phyloP scores from a whole-genome alignment of 148 eudicot species.

The Arbutus unedo region DNA sequence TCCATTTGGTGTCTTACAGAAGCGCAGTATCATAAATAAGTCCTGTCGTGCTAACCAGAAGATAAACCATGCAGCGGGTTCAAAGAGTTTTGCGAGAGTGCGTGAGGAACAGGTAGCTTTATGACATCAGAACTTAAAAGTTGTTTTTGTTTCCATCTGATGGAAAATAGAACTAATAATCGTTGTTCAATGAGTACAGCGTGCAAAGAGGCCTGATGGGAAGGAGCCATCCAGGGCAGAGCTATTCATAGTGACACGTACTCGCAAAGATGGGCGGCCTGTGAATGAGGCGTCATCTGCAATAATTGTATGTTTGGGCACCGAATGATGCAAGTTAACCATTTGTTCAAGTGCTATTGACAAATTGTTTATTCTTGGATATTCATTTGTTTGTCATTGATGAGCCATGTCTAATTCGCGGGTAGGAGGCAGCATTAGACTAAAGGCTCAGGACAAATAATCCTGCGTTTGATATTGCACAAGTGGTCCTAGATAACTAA shows the following conservation, averaged over 20 bases:
- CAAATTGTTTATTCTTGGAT: background rate
- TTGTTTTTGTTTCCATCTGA: background rate
- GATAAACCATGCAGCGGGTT: constrained; percentile 32
- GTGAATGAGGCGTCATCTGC: constrained; percentile 31
- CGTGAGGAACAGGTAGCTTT: constrained; percentile 38
- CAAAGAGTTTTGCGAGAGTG: constrained; percentile 41
- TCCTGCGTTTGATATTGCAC: too few species aligned
- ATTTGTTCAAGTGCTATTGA: background rate
- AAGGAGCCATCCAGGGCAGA: constrained; percentile 39
- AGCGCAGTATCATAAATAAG: constrained; percentile 25
- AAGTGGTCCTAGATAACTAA: too few species aligned
- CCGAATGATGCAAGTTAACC: background rate
- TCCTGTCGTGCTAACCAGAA: constrained; percentile 26
- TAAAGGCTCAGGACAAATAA: background rate
- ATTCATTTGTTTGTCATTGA: background rate
- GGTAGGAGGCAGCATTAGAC: background rate
- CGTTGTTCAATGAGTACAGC: constrained; percentile 19
- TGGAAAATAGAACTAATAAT: background rate
- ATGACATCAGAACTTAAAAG: background rate
- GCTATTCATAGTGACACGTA: constrained; percentile 42
- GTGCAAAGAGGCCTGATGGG: constrained; percentile 39
- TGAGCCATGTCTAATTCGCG: too few species aligned
- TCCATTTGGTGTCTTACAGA: constrained; percentile 17
- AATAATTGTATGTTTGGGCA: constrained; percentile 31
- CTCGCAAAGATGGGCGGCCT: constrained; percentile 41